These are phyloP conservation scores for Termitomyces sp. DNA, from an alignment of 1,284 basidiomycete genomes.

Conservation along the genomic window DNA sequence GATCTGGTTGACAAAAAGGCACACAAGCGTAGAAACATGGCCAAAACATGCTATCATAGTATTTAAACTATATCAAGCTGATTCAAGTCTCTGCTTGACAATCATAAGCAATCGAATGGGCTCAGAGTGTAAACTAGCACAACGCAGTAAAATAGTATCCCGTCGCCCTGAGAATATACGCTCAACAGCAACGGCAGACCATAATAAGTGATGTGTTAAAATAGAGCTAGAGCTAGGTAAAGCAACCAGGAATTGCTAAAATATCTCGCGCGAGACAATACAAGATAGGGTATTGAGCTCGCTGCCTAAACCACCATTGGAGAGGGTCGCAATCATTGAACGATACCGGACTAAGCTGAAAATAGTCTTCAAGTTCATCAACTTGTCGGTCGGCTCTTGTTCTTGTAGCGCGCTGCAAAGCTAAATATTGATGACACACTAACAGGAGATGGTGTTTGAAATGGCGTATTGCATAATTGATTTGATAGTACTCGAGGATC, in stretches of 20 bases:
- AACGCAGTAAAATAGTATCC: constrained; percentile 20
- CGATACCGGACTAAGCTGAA: constrained; percentile 14
- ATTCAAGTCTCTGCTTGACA: no score
- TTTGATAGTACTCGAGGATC: constrained; percentile 13
- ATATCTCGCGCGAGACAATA: constrained; percentile 12
- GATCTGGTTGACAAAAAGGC: no score
- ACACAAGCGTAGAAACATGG: no score
- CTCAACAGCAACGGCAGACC: constrained; percentile 23
- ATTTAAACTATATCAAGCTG: no score
- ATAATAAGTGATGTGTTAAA: background rate
- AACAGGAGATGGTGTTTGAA: background rate
- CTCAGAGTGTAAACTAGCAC: constrained; percentile 17
- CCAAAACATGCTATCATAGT: no score
- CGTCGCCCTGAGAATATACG: background rate
- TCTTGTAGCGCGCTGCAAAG: constrained; percentile 14
- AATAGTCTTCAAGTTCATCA: constrained; percentile 20
- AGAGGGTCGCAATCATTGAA: constrained; percentile 18
- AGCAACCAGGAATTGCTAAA: constrained; percentile 10
- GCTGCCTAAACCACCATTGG: constrained; percentile 18
- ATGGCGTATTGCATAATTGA: constrained; percentile 8
- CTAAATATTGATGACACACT: constrained; percentile 1
- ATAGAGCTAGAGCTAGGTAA: background rate
- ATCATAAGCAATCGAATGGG: constrained; percentile 17
- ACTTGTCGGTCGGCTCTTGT: background rate
- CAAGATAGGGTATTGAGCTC: constrained; percentile 17